Evolutionary conservation across 106 monocot species (phyloP), one percentile per base, ranked within the genome.

Genomic region (Acorus calamus): DNA sequence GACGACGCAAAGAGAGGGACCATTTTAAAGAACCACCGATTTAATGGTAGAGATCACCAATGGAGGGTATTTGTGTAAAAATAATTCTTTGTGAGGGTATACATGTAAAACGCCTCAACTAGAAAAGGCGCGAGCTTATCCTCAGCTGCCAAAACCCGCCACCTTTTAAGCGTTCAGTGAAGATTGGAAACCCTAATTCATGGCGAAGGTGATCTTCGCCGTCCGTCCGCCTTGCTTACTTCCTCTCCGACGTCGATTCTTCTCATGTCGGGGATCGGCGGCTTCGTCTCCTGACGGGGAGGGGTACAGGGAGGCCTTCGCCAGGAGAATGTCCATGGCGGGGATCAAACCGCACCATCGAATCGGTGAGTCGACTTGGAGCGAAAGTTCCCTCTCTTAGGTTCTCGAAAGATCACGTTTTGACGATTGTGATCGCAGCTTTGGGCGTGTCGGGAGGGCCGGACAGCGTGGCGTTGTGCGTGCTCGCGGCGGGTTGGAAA

Each of bases 381-480:
- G 59, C 2, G 2, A 56, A 28, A 28, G 28, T 28, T 28, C 28
- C 28, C 28, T 28, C 0, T 28, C 28, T 28, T 28, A 28, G 28
- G 28, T 28, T 28, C 28, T 28, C 28, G 28, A 28, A 28, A 28
- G 28, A 28, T 28, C 28, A 28, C 28, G 28, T 28, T 28, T 28
- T 28, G 28, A 28, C 28, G 28, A 1, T 28, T 28, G 28, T 55
- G 12, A 7, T 75, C 53, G 53, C 70, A 98, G 98, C 92, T 46
- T 10, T 98, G 53, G 98, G 98, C 58, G 88, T 98, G 49, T 98
- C 98, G 13, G 98, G 98, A 11, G 98, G 98, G 4, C 85, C 98
- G 4, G 98, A 98, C 67, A 92, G 92, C 73, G 83, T 85, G 85
- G 91, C 98, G 54, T 81, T 98, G 43, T 98, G 98, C 49, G 76